phyloP scores from a whole-genome alignment of 495 filamentous ascomycete species.

The Talaromyces thailandensis region DNA sequence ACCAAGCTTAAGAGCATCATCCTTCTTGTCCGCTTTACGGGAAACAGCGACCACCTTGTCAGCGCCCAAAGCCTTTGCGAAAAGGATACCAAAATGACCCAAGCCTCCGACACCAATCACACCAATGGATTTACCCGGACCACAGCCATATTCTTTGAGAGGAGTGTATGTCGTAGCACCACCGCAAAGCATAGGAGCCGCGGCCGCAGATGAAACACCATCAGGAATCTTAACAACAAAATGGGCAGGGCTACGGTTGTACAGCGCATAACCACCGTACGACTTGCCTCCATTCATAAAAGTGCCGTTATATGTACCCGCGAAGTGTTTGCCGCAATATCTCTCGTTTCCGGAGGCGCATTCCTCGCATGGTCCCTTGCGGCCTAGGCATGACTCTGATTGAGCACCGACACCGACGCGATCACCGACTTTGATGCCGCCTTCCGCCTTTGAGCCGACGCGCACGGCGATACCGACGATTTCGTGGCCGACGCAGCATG shows the following conservation, averaged over 20 bases:
- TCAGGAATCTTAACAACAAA: slow-evolving; percentile 80
- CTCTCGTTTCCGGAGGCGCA: slow-evolving; percentile 55
- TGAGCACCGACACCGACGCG: slow-evolving; percentile 86
- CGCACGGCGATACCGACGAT: slow-evolving; percentile 71
- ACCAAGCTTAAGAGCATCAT: slow-evolving; percentile 49
- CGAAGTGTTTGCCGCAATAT: slow-evolving; percentile 56
- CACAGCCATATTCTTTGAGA: slow-evolving; percentile 63
- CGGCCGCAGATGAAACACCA: slow-evolving; percentile 39
- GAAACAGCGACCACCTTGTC: slow-evolving; percentile 74
- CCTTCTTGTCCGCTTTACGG: slow-evolving; percentile 54
- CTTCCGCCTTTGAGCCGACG: slow-evolving; percentile 56
- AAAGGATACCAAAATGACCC: slow-evolving; percentile 58
- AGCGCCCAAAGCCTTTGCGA: slow-evolving; percentile 57
- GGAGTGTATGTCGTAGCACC: slow-evolving; percentile 81
- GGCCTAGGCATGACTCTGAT: slow-evolving; percentile 51
- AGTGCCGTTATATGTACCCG: slow-evolving; percentile 30
- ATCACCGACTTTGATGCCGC: slow-evolving; percentile 67
- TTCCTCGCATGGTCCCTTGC: slow-evolving; percentile 53
- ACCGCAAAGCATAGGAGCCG: slow-evolving; percentile 79
- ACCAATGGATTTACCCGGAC: slow-evolving; percentile 73
- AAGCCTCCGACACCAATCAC: slow-evolving; percentile 79
- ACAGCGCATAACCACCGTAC: slow-evolving; percentile 63
- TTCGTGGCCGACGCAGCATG: slow-evolving; percentile 74
- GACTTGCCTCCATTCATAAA: slow-evolving; percentile 46
- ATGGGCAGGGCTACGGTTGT: slow-evolving; percentile 60